Percentiles rank a stretch among this genome's conserved stretches.
phyloP scores from a whole-genome alignment of 108 stramenopile genomes.

The Nannochloropsis salina region DNA sequence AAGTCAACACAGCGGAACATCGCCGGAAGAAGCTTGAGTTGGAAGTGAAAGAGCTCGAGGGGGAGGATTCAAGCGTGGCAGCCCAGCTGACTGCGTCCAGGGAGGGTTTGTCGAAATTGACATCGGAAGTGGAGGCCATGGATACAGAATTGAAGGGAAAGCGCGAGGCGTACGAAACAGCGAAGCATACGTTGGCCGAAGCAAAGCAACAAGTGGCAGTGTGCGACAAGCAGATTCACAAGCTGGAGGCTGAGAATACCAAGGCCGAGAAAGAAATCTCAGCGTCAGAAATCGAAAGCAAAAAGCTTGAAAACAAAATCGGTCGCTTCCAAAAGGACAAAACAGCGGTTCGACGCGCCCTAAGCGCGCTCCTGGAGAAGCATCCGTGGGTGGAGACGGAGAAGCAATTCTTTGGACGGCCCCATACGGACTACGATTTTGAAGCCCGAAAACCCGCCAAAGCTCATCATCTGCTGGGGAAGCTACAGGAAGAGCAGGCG shows the following conservation, averaged over 20 bases:
- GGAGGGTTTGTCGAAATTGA: conserved; percentile 56
- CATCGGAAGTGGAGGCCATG: conserved; percentile 52
- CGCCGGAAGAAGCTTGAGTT: conserved; percentile 38
- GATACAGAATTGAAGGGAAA: conserved; percentile 70
- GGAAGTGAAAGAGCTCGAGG: conserved; percentile 46
- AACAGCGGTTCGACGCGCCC: conserved; percentile 19
- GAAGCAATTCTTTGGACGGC: conserved; percentile 81
- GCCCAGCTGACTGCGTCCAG: conserved; percentile 57
- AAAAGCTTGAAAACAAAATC: conserved; percentile 70
- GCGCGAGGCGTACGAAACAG: conserved; percentile 60
- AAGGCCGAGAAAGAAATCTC: conserved; percentile 61
- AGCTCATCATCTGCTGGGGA: conserved; percentile 63
- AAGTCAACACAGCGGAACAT: conserved; percentile 26
- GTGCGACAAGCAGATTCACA: conserved; percentile 67
- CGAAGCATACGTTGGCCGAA: conserved; percentile 53
- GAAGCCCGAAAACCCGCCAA: conserved; percentile 61
- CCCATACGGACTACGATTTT: conserved; percentile 93
- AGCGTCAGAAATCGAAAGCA: conserved; percentile 64
- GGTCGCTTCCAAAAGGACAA: conserved; percentile 65
- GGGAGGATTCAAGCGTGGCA: conserved; percentile 35
- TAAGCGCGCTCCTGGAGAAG: conserved; percentile 68
- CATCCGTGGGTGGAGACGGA: conserved; percentile 91
- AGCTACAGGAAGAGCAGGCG: conserved; percentile 73
- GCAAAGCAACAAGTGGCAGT: conserved; percentile 56
- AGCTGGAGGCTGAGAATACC: conserved; percentile 58